Percentiles rank a stretch among this genome's conserved stretches.
Conservation (phyloP, 208 protist species). For the Naegleria fowleri region DNA sequence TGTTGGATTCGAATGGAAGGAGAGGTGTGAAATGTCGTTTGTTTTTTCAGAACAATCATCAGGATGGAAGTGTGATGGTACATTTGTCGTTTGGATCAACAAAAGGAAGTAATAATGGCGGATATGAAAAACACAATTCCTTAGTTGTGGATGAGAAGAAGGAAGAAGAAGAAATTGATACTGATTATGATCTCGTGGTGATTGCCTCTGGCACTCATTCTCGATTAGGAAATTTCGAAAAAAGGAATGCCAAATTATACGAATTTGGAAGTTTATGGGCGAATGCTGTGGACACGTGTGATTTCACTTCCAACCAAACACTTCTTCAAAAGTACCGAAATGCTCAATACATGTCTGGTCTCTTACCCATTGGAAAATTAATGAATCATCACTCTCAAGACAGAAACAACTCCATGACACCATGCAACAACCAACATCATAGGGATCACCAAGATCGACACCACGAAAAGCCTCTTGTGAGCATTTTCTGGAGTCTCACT, state of each 20-base stretch:
- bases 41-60: no score
- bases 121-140: no score
- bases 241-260: background rate
- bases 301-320: background rate
- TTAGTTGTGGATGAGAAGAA: no score
- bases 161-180: background rate
- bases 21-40: no score
- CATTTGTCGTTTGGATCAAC: no score
- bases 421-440: no score
- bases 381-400: background rate
- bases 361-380: background rate
- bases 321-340: background rate
- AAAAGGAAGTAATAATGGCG: no score
- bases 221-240: background rate
- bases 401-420: no score
- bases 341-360: background rate
- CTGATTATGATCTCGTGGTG: background rate
- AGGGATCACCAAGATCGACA: background rate
- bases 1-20: no score
- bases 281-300: background rate
- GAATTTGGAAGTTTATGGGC: background rate
- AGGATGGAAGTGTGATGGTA: no score
- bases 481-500: background rate
- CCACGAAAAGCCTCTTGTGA: background rate
- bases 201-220: background rate